Conservation (phyloP, 768 basidiomycete species). For the Hebeloma cylindrosporum region DNA sequence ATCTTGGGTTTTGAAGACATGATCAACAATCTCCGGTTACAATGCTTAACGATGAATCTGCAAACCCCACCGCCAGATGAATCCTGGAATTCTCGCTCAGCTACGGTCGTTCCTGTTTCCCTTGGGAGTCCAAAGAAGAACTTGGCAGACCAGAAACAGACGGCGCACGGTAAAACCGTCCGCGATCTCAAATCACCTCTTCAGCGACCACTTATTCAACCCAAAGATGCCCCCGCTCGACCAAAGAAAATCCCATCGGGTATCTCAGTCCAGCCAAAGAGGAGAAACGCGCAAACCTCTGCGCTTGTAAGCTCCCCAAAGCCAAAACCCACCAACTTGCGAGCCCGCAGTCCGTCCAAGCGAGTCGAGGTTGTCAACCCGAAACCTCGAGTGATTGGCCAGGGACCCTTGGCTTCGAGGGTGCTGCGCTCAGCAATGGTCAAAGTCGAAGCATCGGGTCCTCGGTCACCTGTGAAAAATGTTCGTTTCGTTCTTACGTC, state of each 20-base stretch:
- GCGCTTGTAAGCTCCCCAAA: no score
- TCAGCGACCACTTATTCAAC: no score
- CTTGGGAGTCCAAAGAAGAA: background rate
- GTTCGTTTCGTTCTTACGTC: constrained; percentile 40
- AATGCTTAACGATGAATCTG: constrained; percentile 30
- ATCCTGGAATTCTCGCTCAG: constrained; percentile 22
- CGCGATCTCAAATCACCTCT: no score
- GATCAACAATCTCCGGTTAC: constrained; percentile 43
- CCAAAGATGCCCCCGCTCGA: no score
- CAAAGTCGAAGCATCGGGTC: constrained; percentile 3
- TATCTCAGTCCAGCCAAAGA: no score
- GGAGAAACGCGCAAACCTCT: no score
- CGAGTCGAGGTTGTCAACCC: no score
- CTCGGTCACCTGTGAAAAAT: constrained; percentile 30
- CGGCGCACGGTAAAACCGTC: no score
- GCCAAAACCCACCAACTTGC: no score
- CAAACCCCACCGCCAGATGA: constrained; percentile 16
- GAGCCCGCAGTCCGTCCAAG: no score
- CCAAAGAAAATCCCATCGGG: no score
- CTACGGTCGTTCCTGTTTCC: background rate
- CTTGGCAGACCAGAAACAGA: no score
- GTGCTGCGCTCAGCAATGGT: constrained; percentile 20
- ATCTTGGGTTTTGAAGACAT: constrained; percentile 42
- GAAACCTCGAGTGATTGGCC: background rate
- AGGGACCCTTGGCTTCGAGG: background rate